Evolutionary conservation across 2,329 filamentous ascomycete genomes (phyloP).

Genomic region (Chaetomium globosum): DNA sequence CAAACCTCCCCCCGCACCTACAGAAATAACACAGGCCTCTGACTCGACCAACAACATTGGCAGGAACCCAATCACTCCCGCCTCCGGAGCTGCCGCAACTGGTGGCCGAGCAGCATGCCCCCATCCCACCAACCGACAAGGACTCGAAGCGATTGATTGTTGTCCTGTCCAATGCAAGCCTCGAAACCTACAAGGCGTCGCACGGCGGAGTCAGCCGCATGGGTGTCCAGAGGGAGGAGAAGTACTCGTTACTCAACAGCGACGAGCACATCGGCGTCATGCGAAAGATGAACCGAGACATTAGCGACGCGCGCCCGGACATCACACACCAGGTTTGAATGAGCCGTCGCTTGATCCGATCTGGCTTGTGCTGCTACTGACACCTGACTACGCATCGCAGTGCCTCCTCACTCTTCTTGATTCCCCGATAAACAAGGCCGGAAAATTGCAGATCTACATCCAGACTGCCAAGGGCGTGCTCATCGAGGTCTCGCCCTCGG

Average conservation of each 20-base stretch:
- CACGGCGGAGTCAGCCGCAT: constrained; percentile 67
- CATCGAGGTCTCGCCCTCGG: constrained; percentile 97
- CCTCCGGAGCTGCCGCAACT: constrained; percentile 88
- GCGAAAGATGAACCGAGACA: constrained; percentile 99
- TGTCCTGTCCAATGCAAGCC: constrained; percentile 92
- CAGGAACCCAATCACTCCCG: constrained; percentile 92
- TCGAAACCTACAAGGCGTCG: constrained; percentile 95
- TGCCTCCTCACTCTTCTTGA: constrained; percentile 96
- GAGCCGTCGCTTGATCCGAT: constrained; percentile 47
- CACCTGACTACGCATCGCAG: constrained; percentile 52
- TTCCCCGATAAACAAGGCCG: constrained; percentile 97
- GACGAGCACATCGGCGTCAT: constrained; percentile 99
- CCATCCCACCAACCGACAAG: constrained; percentile 84
- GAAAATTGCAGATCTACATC: constrained; percentile 96
- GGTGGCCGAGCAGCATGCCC: constrained; percentile 86
- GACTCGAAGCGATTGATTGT: constrained; percentile 90
- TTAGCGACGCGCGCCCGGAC: constrained; percentile 94
- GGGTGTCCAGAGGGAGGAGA: constrained; percentile 77
- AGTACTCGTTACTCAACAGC: constrained; percentile 96
- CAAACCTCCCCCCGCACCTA: background rate
- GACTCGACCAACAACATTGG: constrained; percentile 38
- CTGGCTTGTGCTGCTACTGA: constrained; percentile 44
- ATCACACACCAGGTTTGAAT: constrained; percentile 88
- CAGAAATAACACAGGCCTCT: constrained; percentile 21
- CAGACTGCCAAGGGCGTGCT: constrained; percentile 96